Evolutionary conservation across 257 asterid genomes (phyloP).

Genomic region (Salvia miltiorrhiza): DNA sequence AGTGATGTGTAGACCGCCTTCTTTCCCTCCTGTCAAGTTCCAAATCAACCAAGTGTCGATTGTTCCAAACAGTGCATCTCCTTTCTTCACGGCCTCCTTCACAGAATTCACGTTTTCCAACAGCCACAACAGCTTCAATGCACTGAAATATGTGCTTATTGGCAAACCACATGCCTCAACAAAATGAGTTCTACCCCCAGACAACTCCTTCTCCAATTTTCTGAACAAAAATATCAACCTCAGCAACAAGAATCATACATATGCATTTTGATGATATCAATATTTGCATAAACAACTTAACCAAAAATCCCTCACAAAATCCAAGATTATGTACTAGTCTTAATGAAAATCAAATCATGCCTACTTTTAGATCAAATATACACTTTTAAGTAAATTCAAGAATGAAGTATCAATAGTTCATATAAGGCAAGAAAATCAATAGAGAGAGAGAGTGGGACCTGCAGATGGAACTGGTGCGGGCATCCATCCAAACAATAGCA

Average conservation of each 20-base stretch:
- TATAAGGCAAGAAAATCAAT: not conserved
- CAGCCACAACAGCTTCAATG: conserved; percentile 77
- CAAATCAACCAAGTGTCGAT: conserved; percentile 92
- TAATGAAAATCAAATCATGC: not conserved
- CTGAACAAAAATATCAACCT: conserved; percentile 60
- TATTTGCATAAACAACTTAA: not conserved
- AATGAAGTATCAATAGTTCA: not conserved
- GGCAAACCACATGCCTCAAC: conserved; percentile 74
- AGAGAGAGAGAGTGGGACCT: conserved; percentile 41
- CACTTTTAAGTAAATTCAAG: not conserved
- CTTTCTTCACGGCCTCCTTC: conserved; percentile 56
- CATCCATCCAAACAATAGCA: conserved; percentile 99
- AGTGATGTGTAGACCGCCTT: conserved; percentile 70
- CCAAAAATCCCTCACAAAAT: not conserved
- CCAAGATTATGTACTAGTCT: not conserved
- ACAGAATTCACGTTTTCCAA: conserved; percentile 69
- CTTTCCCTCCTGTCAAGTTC: conserved; percentile 85
- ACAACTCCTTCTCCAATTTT: conserved; percentile 72
- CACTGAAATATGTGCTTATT: conserved; percentile 93
- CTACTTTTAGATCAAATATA: not conserved
- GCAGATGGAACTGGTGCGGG: conserved; percentile 84
- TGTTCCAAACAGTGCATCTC: conserved; percentile 90
- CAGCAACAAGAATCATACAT: conserved; percentile 1
- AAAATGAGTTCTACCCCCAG: conserved; percentile 89
- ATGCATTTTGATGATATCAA: not conserved